phyloP scores from a whole-genome alignment of 73 alveolate species.

The Symbiodinium pilosum region DNA sequence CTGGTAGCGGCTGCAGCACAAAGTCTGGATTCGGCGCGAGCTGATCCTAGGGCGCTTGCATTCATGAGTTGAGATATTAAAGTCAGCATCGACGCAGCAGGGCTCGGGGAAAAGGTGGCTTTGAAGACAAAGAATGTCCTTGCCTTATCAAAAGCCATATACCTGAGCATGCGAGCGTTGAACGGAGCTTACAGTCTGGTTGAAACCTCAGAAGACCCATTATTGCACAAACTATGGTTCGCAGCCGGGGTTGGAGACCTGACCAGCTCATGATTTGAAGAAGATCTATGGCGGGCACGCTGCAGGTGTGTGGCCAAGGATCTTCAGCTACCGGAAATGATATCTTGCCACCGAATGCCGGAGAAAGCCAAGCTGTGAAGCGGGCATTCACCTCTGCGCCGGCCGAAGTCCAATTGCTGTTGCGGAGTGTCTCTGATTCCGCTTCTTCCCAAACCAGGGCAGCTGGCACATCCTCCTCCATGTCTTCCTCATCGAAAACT shows the following conservation, averaged over 20 bases:
- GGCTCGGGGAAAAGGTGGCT: too few species aligned
- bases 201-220: too few species aligned
- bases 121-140: too few species aligned
- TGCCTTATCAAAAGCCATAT: too few species aligned
- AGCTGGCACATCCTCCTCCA: background rate
- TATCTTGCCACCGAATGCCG: background rate
- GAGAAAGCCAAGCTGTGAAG: background rate
- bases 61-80: too few species aligned
- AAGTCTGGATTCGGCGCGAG: background rate
- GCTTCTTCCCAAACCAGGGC: conserved; percentile 12
- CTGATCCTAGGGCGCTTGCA: background rate
- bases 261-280: too few species aligned
- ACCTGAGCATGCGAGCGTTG: too few species aligned
- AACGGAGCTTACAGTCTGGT: too few species aligned
- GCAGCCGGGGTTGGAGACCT: too few species aligned
- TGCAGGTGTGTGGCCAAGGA: background rate
- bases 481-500: background rate
- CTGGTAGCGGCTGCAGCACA: background rate
- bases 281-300: too few species aligned
- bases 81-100: too few species aligned
- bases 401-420: background rate
- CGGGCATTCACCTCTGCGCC: background rate
- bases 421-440: background rate
- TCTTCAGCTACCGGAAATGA: background rate
- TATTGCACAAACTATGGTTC: too few species aligned